phyloP scores from a whole-genome alignment of 306 rosid genomes.

The Echinosophora koreensis region DNA sequence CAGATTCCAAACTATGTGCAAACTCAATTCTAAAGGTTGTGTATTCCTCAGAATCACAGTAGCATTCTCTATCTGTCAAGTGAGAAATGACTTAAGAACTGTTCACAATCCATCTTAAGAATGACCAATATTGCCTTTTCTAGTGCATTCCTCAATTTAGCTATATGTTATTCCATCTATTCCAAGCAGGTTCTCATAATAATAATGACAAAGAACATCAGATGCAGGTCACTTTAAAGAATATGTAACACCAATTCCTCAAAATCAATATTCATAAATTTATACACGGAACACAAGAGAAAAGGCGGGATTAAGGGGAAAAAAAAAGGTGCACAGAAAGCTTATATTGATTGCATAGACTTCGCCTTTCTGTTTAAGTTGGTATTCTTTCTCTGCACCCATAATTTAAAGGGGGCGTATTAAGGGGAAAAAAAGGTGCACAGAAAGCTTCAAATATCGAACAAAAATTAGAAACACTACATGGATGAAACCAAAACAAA shows the following conservation, averaged over 20 bases:
- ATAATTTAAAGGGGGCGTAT: slow-evolving; percentile 30
- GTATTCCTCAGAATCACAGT: neutral
- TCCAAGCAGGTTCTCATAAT: neutral
- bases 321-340: no score
- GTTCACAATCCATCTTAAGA: slow-evolving; percentile 4
- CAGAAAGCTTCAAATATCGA: slow-evolving; percentile 7
- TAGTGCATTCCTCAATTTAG: slow-evolving; percentile 16
- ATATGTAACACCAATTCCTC: neutral
- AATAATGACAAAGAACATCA: slow-evolving; percentile 7
- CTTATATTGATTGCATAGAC: no score
- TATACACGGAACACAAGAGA: neutral
- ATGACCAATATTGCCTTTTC: neutral
- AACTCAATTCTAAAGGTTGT: neutral
- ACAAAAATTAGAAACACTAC: slow-evolving; percentile 7
- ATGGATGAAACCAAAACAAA: slow-evolving; percentile 14
- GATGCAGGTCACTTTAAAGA: neutral
- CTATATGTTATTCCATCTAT: neutral
- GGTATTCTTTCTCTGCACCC: slow-evolving; percentile 69
- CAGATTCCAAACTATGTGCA: slow-evolving; percentile 1
- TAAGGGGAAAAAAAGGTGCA: slow-evolving; percentile 21
- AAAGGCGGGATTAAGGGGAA: no score
- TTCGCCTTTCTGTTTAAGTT: no score
- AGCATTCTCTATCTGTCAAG: slow-evolving; percentile 3
- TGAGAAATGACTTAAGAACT: neutral
- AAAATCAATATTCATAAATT: neutral